Base-by-base conservation (phyloP, 805 yeast genomes). In the Cyberlindnera galapagoensis region DNA sequence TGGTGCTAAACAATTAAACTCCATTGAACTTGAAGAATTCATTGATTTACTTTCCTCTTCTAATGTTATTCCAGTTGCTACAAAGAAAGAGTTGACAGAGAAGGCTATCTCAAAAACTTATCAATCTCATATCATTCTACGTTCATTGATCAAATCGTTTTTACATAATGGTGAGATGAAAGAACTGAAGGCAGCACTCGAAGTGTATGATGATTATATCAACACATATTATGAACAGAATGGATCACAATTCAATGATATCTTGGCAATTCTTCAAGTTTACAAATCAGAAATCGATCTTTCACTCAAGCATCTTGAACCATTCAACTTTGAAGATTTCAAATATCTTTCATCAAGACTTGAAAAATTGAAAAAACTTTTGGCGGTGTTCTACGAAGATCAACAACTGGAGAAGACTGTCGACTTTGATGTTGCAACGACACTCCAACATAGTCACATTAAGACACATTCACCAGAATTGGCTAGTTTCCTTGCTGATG, bases 31-130 rank as follows among this genome's bases (percentile, higher is more conserved):
- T 30, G 56, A 63, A 46, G 52, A 54, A 43, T 51, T 59, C 56
- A 13, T 54, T 54, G 35, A 57, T 51, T 25, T 44, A 48, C 28
- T 52, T 47, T 22, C 44, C 2, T 20, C 27, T n/a, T 35, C 31
- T 4, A 20, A 28, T 12, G 40, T 54, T 19, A 31, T 51, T 9
- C 38, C 42, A 16, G 28, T 44, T n/a, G 26, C 34, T 12, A 34
- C 30, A 3, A 37, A 36, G 17, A 42, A 22, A n/a, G 48, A 38
- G 42, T 9, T 37, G 30, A 6, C 52, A 52, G 41, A 51, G 57
- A 12, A 52, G 4, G 63, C 69, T 2, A 54, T 69, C 31, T 47
- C 55, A 11, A 62, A 57, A 29, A 68, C 76, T 0, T 72, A 70
- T 36, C 77, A 71, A 43, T 68, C 63, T 24, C 54, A 50, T 15